Base-by-base conservation (phyloP, 768 basidiomycete genomes). In the Mycena sanguinolenta region DNA sequence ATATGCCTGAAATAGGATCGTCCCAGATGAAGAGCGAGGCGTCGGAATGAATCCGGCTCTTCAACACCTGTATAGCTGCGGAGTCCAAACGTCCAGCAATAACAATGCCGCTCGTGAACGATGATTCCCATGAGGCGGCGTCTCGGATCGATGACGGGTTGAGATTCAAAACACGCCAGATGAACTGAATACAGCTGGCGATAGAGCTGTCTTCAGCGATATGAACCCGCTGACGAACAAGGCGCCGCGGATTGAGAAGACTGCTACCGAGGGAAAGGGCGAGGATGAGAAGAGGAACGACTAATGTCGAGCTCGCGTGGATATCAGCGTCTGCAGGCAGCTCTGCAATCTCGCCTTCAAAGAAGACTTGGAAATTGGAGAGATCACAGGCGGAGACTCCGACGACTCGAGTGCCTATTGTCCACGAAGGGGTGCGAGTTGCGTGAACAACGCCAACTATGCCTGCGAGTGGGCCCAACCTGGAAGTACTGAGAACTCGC, bases 231-330 rank as follows among this genome's bases (percentile, higher is more conserved):
- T 49, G 60, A 1, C 46, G 42, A 5, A 32, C 32, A 21, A 61
- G 19, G 16, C 60, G 44, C 17, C 8, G 28, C 28, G 60, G 60
- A n/a, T 12, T 61, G 27, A 30, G 32, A 5, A 61, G 28, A 34
- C 32, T 28, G 21, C 44, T 49, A 13, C 60, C 60, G 42, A 61
- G 60, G 16, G 30, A 49, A 12, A 63, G 61, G 27, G 61, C 52
- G 25, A 49, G n/a, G 14, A 63, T 8, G 21, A 46, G 32, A 25
- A 63, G 32, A 1, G 53, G 32, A 1, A 63, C 32, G 16, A 28
- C 25, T 28, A 61, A 13, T 13, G n/a, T 46, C 27, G 59, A 28
- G 1, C 10, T 17, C 13, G 42, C n/a, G 28, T 32, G 27, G 6
- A 27, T 17, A 49, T 61, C 59, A 39, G 46, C 27, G 27, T 42